These are phyloP conservation scores for Paramecium biaurelia DNA, from an alignment of 73 alveolate species.

Conservation along the genomic window DNA sequence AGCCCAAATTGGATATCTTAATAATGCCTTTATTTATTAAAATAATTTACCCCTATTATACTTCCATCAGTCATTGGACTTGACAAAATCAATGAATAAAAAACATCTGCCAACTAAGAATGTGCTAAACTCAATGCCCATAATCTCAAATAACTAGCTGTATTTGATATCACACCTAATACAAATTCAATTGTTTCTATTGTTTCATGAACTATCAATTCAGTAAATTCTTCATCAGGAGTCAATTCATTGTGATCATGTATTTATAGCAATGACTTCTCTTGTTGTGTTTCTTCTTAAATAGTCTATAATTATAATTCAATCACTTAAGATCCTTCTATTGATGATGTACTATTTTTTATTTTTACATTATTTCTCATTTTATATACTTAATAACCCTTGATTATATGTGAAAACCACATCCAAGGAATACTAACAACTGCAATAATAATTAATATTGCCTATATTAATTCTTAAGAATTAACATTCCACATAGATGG, in stretches of 20 bases:
- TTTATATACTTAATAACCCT: neutral
- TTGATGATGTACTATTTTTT: neutral
- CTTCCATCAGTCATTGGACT: constrained; percentile 66
- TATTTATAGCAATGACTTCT: neutral
- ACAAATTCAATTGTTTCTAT: constrained; percentile 90
- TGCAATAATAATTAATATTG: constrained; percentile 68
- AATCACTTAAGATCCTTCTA: constrained; percentile 1
- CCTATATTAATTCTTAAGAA: neutral
- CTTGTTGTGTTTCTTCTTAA: neutral
- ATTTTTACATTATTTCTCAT: constrained; percentile 59
- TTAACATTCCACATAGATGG: constrained; percentile 68
- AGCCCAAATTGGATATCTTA: constrained; percentile 80
- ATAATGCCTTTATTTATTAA: constrained; percentile 74
- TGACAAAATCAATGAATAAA: constrained; percentile 69
- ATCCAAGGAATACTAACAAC: constrained; percentile 77
- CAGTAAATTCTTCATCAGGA: constrained; percentile 77
- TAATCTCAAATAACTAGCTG: constrained; percentile 91
- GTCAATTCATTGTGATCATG: constrained; percentile 61
- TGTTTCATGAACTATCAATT: constrained; percentile 86
- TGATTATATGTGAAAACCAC: constrained; percentile 71
- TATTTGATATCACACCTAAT: constrained; percentile 88
- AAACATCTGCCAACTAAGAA: constrained; percentile 75
- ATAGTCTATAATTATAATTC: neutral
- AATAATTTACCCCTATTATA: constrained; percentile 43
- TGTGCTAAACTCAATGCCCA: constrained; percentile 91